Evolutionary conservation across 2,329 filamentous ascomycete species (phyloP), one percentile per base, ranked within the genome.

Genomic region (Epichloe sp.): DNA sequence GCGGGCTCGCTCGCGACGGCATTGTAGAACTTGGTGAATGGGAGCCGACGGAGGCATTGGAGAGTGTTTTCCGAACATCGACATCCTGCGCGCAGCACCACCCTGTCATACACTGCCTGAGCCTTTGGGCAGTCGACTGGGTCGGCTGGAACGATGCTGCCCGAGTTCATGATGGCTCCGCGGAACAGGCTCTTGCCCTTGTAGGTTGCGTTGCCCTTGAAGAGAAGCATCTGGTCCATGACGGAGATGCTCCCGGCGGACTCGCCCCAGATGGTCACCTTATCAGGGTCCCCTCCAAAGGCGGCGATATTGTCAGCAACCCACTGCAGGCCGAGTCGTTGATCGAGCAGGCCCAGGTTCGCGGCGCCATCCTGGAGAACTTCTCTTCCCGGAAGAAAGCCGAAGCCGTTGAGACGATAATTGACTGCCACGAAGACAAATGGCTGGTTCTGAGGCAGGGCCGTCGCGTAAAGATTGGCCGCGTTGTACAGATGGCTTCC

Each of bases 181-280:
- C 50, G 50, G 47, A 52, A 52, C 5, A 48, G 46, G 5, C 42
- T 42, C 10, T 26, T 41, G 15, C 38, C 38, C 23, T 43, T 21
- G 11, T 43, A 19, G 5, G 15, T 42, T 15, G 80, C 78, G 63
- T 91, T 73, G 6, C 87, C 86, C 37, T 80, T 77, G 57, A 86
- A 88, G 10, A 90, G 70, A n/a, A 41, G 7, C 37, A 52, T 42
- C n/a, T 43, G 34, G 23, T 52, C 47, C 1, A 79, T 73, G 44
- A 80, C 77, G 0, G 77, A 81, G 45, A 81, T 79, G 0, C 68
- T 63, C 1, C 75, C 75, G 0, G 76, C 73, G 1, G 67, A 71
- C 56, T 82, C 74, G 2, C 80, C 80, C 71, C 74, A 80, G 38
- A 83, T 77, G 0, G 79, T 83, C 4, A 83, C 78, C 53, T 77